Percentiles rank a stretch among this genome's conserved stretches.
Evolutionary conservation across 1,284 basidiomycete genomes (phyloP).

Genomic region (Austroboletus novae-zelandiae): DNA sequence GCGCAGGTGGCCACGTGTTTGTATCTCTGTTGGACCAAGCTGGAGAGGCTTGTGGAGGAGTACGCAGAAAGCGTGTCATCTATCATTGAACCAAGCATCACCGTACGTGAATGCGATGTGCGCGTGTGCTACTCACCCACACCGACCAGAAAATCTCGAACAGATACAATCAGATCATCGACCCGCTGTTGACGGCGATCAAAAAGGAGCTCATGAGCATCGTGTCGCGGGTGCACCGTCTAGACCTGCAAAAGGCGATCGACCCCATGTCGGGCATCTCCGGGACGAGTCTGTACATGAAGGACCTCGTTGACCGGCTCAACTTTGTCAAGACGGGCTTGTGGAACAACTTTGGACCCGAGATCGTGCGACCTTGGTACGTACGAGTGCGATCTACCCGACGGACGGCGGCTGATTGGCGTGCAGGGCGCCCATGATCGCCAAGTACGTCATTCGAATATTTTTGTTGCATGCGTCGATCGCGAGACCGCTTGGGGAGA

Average conservation of each 20-base stretch:
- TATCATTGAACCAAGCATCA: conserved; percentile 59
- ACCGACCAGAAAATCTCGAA: conserved; percentile 52
- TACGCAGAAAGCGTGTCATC: conserved; percentile 63
- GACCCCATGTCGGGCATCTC: conserved; percentile 65
- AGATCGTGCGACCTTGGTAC: conserved; percentile 71
- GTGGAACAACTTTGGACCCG: conserved; percentile 69
- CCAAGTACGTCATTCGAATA: conserved; percentile 73
- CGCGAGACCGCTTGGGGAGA: conserved; percentile 82
- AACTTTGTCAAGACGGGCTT: conserved; percentile 76
- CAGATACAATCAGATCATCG: conserved; percentile 62
- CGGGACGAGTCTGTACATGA: conserved; percentile 82
- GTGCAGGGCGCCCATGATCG: conserved; percentile 63
- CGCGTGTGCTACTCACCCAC: conserved; percentile 1
- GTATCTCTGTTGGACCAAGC: conserved; percentile 73
- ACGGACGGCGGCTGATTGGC: neutral
- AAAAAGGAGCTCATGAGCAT: conserved; percentile 77
- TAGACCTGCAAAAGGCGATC: conserved; percentile 72
- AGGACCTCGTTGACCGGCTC: conserved; percentile 85
- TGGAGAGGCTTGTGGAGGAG: conserved; percentile 69
- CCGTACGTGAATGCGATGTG: conserved; percentile 41
- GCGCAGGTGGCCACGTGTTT: conserved; percentile 74
- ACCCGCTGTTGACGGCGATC: conserved; percentile 72
- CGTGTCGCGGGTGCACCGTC: conserved; percentile 76
- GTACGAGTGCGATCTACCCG: conserved; percentile 4
- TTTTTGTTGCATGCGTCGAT: conserved; percentile 92